Percentiles rank a stretch among this genome's conserved stretches.
Evolutionary conservation across 2,329 filamentous ascomycete species (phyloP).

Genomic region (Thielaviopsis populi): DNA sequence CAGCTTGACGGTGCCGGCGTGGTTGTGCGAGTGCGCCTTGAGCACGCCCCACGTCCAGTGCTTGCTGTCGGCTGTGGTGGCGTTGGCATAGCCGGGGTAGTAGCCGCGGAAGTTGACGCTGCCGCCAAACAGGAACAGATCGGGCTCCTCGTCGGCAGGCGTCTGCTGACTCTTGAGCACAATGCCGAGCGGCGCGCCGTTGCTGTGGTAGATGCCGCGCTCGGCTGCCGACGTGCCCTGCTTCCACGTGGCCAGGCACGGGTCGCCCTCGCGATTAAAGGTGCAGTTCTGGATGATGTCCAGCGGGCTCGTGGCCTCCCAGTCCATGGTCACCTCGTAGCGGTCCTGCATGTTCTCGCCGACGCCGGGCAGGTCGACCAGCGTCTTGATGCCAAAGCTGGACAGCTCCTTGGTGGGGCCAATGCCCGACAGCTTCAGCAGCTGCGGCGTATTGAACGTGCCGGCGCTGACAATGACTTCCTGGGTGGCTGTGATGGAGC

Average conservation of each 20-base stretch:
- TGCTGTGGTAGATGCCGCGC: slow-evolving; percentile 17
- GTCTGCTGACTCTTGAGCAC: slow-evolving; percentile 15
- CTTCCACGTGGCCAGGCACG: slow-evolving; percentile 12
- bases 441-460: slow-evolving; percentile 35
- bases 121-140: slow-evolving; percentile 40
- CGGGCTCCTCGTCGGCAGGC: slow-evolving; percentile 27
- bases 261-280: slow-evolving; percentile 15
- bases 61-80: slow-evolving; percentile 29
- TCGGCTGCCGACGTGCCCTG: slow-evolving; percentile 4
- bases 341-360: slow-evolving; percentile 35
- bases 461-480: slow-evolving; percentile 38
- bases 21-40: slow-evolving; percentile 40
- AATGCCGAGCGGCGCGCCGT: slow-evolving; percentile 17
- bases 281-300: slow-evolving; percentile 11
- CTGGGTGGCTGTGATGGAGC: slow-evolving; percentile 22
- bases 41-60: slow-evolving; percentile 32
- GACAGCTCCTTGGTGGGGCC: slow-evolving; percentile 30
- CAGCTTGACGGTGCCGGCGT: slow-evolving; percentile 46
- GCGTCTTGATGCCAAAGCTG: slow-evolving; percentile 30
- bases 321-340: slow-evolving; percentile 27
- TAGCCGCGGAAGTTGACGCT: slow-evolving; percentile 41
- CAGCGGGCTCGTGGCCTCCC: slow-evolving; percentile 10
- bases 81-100: slow-evolving; percentile 37
- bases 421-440: slow-evolving; percentile 37
- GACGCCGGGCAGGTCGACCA: slow-evolving; percentile 33